phyloP scores from a whole-genome alignment of 73 alveolate species.

The Stentor roeselii region DNA sequence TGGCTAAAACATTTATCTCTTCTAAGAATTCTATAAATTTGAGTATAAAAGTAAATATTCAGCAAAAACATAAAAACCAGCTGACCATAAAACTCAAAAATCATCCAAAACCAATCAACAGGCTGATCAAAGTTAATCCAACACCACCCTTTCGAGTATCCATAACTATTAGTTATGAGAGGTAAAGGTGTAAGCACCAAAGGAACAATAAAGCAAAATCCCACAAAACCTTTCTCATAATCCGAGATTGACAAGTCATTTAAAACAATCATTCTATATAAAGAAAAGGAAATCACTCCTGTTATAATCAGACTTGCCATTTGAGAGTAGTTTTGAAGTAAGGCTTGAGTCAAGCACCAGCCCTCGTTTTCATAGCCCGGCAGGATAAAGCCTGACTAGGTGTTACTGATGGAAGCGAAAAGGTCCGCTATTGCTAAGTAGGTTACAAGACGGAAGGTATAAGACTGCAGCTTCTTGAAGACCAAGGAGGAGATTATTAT shows the following conservation, averaged over 20 bases:
- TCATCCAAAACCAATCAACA: not conserved
- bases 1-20: not conserved
- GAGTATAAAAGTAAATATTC: too few species aligned
- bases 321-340: not conserved
- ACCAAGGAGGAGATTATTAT: not conserved
- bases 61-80: not conserved
- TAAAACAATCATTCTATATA: not conserved
- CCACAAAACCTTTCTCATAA: not conserved
- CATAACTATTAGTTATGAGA: constrained; percentile 12
- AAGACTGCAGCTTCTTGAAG: not conserved
- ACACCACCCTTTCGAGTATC: not conserved
- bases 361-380: not conserved
- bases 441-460: constrained; percentile 5
- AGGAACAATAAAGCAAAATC: not conserved
- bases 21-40: not conserved
- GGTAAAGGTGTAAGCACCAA: not conserved
- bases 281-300: not conserved
- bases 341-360: not conserved
- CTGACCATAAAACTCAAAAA: not conserved
- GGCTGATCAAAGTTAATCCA: not conserved
- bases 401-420: not conserved
- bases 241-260: not conserved
- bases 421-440: constrained; percentile 18
- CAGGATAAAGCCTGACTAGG: not conserved
- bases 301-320: not conserved